These are phyloP conservation scores for Tranzscheliella williamsii DNA, from an alignment of 1,284 basidiomycete genomes.

Conservation along the genomic window DNA sequence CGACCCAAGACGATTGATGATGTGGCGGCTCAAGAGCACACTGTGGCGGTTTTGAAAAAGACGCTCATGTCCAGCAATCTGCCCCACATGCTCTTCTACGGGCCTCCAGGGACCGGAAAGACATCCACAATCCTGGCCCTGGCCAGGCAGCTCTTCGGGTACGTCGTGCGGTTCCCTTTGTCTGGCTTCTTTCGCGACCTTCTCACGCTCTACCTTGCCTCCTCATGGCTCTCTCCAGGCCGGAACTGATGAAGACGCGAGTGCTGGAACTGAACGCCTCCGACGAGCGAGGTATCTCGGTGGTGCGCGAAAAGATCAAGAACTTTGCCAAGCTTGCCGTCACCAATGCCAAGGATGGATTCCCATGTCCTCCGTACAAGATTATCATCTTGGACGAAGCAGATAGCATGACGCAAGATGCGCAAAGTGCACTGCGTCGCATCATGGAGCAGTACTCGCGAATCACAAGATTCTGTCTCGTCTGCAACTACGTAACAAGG, in stretches of 20 bases:
- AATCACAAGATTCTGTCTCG: conserved; percentile 96
- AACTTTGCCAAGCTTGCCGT: conserved; percentile 78
- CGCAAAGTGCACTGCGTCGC: conserved; percentile 88
- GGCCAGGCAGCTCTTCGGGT: conserved; percentile 87
- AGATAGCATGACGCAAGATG: conserved; percentile 99
- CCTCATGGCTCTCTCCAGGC: conserved; percentile 68
- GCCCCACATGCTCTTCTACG: conserved; percentile 99
- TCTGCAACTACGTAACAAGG: conserved; percentile 99
- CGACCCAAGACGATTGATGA: conserved; percentile 98
- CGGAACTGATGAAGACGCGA: conserved; percentile 88
- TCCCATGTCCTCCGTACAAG: conserved; percentile 97
- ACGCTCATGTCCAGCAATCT: conserved; percentile 90
- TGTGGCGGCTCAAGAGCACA: conserved; percentile 94
- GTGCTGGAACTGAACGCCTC: conserved; percentile 99
- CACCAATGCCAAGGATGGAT: conserved; percentile 62
- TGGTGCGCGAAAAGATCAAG: conserved; percentile 98
- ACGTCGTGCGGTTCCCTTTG: no score
- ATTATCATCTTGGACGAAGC: conserved; percentile 99
- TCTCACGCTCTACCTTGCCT: neutral
- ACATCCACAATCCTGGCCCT: conserved; percentile 97
- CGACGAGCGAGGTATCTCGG: conserved; percentile 93
- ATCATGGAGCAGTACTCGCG: conserved; percentile 98
- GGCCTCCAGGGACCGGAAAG: conserved; percentile 97
- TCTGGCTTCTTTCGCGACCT: no score
- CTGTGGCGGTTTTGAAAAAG: conserved; percentile 86